These are phyloP conservation scores for Hymenoscyphus infarciens DNA, from an alignment of 2,329 filamentous ascomycete genomes.

Conservation along the genomic window DNA sequence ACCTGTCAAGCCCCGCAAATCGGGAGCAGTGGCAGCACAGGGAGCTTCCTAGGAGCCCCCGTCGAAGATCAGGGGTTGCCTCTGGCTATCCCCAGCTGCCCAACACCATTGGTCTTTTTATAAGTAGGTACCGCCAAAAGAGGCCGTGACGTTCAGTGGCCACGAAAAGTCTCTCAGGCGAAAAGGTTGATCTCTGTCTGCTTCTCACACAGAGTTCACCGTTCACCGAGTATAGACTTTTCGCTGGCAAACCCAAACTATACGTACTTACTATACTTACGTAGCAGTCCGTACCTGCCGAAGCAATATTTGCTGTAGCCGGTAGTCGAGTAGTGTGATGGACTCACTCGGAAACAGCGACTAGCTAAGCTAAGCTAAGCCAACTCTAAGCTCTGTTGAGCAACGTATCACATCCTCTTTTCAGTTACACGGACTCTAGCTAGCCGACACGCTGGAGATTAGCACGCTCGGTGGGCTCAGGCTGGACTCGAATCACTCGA, in stretches of 20 bases:
- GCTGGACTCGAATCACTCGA: neutral
- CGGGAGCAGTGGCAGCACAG: neutral
- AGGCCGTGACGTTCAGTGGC: neutral
- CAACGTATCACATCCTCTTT: too few relatives aligned
- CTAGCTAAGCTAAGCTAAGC: too few relatives aligned
- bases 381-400: too few relatives aligned
- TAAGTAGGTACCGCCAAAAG: neutral
- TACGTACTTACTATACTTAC: too few relatives aligned
- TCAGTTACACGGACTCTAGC: too few relatives aligned
- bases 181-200: neutral
- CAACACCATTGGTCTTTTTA: neutral
- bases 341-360: too few relatives aligned
- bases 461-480: neutral
- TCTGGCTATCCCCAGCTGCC: neutral
- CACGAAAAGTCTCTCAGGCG: too few relatives aligned
- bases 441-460: neutral
- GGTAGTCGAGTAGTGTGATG: too few relatives aligned
- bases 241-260: neutral
- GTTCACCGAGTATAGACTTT: neutral
- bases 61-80: neutral
- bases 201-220: neutral
- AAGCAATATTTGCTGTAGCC: too few relatives aligned
- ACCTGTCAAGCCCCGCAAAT: neutral
- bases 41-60: neutral
- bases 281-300: neutral